Evolutionary conservation across 2,329 filamentous ascomycete species (phyloP).

Genomic region (Zarea fungicola): DNA sequence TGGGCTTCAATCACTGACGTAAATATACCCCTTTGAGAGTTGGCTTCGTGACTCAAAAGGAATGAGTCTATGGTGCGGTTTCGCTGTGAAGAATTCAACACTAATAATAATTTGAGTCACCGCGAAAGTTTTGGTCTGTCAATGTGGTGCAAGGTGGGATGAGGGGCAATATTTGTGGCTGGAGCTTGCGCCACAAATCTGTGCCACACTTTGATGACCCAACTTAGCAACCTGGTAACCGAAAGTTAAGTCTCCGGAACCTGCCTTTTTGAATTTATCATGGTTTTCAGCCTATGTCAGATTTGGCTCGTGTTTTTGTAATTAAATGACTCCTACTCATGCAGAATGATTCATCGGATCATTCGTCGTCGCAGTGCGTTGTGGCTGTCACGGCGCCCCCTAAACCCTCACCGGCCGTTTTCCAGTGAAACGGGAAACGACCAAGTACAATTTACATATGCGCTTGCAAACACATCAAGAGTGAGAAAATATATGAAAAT

Average conservation of each 20-base stretch:
- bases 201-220: conserved; percentile 5
- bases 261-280: not conserved
- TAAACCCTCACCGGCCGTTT: not conserved
- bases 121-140: conserved; percentile 1
- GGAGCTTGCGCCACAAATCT: conserved; percentile 13
- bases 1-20: conserved; percentile 26
- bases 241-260: too few species aligned
- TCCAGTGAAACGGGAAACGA: conserved; percentile 3
- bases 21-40: not conserved
- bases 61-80: conserved; percentile 5
- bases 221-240: not conserved
- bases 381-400: conserved; percentile 7
- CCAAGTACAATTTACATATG: conserved; percentile 12
- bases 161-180: conserved; percentile 14
- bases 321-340: not conserved
- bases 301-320: not conserved
- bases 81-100: conserved; percentile 4
- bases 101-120: conserved; percentile 14
- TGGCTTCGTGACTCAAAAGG: conserved; percentile 10
- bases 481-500: not conserved
- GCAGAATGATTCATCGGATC: not conserved
- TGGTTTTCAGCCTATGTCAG: not conserved
- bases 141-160: conserved; percentile 12
- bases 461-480: conserved; percentile 7
- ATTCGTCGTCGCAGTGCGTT: not conserved